These are phyloP conservation scores for Solanum tacnaense DNA, from an alignment of 257 asterid species.

Conservation along the genomic window DNA sequence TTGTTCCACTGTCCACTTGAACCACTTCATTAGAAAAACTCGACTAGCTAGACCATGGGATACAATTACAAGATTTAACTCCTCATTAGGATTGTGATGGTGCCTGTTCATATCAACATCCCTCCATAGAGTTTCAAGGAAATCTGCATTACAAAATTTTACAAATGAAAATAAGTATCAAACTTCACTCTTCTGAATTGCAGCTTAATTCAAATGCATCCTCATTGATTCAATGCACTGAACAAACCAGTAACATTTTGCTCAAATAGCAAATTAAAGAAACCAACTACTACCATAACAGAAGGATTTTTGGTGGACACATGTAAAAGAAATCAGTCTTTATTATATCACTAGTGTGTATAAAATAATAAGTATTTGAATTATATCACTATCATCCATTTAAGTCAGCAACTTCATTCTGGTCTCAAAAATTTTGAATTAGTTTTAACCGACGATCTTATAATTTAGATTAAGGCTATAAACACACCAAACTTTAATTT, in stretches of 20 bases:
- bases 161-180: background rate
- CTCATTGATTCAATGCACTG: background rate
- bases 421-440: background rate
- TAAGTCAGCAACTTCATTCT: background rate
- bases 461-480: background rate
- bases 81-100: conserved; percentile 7
- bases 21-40: conserved; percentile 37
- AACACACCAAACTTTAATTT: background rate
- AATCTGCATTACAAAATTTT: conserved; percentile 12
- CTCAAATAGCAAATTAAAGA: background rate
- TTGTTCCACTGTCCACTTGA: conserved; percentile 40
- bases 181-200: background rate
- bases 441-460: background rate
- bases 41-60: conserved; percentile 35
- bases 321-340: background rate
- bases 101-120: conserved; percentile 39
- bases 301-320: background rate
- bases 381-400: background rate
- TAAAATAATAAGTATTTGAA: background rate
- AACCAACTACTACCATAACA: background rate
- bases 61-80: conserved; percentile 25
- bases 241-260: background rate
- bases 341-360: background rate
- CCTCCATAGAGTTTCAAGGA: conserved; percentile 39
- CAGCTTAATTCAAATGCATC: background rate